Evolutionary conservation across 2,329 filamentous ascomycete species (phyloP), one percentile per base, ranked within the genome.

Genomic region (Penicillium sp.): DNA sequence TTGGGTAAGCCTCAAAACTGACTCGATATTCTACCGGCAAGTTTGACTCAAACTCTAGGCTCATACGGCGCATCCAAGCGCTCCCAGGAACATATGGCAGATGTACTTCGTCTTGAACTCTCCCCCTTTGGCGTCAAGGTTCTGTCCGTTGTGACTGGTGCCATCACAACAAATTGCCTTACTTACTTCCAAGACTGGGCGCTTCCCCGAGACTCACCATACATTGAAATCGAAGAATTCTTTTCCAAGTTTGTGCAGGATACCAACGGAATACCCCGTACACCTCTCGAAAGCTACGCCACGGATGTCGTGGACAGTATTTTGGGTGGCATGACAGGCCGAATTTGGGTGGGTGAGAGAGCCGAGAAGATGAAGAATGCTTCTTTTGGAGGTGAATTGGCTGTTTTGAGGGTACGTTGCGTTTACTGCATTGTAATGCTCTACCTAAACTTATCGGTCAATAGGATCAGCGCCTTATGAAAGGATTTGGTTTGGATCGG

Each of bases 51-150:
- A 21, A 6, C 6, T 9, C 5, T 6, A 62, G 60, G 56, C 2
- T 44, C 54, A 0, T 69, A 63, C 39, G 45, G 31, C 4, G 58
- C 54, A 3, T 67, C 64, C 2, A 68, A 68, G 33, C 45, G 56
- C 6, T 56, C 64, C 3, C 15, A 62, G 13, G 58, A 63, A 16
- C 45, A 58, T 15, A 57, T 66, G 6, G 56, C 62, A 0, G 60
- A 65, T 9, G 59, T 60, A 0, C 51, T 67, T 7, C 59, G 65
- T 5, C 51, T 66, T 12, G 65, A 68, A 44, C 48, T 68, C 4
- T 39, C 42, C 0, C 60, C 61, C 0, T 62, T 65, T 38, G 13
- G 51, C 6, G 60, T 64, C 36, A 49, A 52, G 5, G 60, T 59
- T 10, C 31, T 59, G 5, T 60, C 49, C 3, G 41, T 65, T 6